A percentile compares a stretch with the other conserved stretches of the same genome.
Evolutionary conservation across 805 yeast species (phyloP).

Genomic region (Candida coleopterorum): DNA sequence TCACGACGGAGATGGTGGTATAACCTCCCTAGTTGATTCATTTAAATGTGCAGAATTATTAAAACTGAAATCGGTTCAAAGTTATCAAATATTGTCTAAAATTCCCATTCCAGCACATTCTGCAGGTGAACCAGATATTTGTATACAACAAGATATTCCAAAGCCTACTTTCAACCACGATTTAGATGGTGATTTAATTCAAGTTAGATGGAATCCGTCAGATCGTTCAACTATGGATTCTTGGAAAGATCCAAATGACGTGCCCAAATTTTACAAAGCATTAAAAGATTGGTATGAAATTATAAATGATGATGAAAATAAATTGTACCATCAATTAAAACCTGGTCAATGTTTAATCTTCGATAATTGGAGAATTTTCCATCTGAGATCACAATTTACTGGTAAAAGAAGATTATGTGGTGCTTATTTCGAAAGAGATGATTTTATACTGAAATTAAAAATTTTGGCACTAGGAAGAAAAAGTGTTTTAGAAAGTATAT

Average conservation of each 20-base stretch:
- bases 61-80: constrained; percentile 43
- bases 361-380: constrained; percentile 72
- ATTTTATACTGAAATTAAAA: constrained; percentile 44
- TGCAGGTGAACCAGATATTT: constrained; percentile 64
- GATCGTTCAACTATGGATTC: constrained; percentile 59
- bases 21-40: constrained; percentile 63
- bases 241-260: constrained; percentile 45
- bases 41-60: constrained; percentile 54
- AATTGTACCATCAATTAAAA: constrained; percentile 47
- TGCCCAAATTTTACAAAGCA: constrained; percentile 53
- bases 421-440: constrained; percentile 66
- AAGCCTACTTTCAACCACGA: constrained; percentile 58
- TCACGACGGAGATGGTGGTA: constrained; percentile 67
- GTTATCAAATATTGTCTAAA: constrained; percentile 44
- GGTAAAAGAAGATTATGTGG: constrained; percentile 72
- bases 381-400: constrained; percentile 60
- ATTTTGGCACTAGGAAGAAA: constrained; percentile 46
- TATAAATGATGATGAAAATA: constrained; percentile 46
- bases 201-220: constrained; percentile 67
- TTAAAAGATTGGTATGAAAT: constrained; percentile 52
- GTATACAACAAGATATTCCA: constrained; percentile 53
- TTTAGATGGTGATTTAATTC: constrained; percentile 47
- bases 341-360: constrained; percentile 67
- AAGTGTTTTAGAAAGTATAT: constrained; percentile 35
- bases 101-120: constrained; percentile 63